Conservation (phyloP, 2,329 filamentous ascomycete genomes). For the Cercospora sojina region DNA sequence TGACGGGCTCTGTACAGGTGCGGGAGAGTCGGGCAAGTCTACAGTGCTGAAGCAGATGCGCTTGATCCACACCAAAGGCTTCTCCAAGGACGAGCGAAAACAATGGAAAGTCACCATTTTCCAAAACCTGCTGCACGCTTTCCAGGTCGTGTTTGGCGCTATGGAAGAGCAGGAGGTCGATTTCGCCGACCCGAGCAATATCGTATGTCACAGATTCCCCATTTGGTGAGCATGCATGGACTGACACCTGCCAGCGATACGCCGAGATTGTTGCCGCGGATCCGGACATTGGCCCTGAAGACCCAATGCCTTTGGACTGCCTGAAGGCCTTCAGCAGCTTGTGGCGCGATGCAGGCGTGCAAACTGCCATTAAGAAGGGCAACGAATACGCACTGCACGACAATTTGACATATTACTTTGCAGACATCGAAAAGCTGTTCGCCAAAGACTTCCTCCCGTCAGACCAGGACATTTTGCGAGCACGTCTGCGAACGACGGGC, state of each 20-base stretch:
- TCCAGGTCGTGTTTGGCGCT: conserved; percentile 84
- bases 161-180: conserved; percentile 82
- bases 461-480: conserved; percentile 88
- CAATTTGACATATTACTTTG: conserved; percentile 89
- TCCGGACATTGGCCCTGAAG: conserved; percentile 77
- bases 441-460: conserved; percentile 77
- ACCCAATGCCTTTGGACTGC: conserved; percentile 75
- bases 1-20: conserved; percentile 57
- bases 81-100: conserved; percentile 82
- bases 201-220: conserved; percentile 56
- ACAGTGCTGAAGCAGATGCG: conserved; percentile 99
- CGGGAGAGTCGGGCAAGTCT: conserved; percentile 93
- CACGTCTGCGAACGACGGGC: conserved; percentile 85
- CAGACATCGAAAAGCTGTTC: conserved; percentile 62
- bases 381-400: conserved; percentile 97
- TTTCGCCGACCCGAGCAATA: conserved; percentile 75
- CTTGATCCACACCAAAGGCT: conserved; percentile 91
- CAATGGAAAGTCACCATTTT: conserved; percentile 96
- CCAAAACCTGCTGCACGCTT: conserved; percentile 88
- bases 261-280: conserved; percentile 76
- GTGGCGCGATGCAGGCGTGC: conserved; percentile 82
- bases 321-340: conserved; percentile 77
- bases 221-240: conserved; percentile 63
- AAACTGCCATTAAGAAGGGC: conserved; percentile 83
- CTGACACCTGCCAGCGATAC: conserved; percentile 62